Evolutionary conservation across 2,329 filamentous ascomycete genomes (phyloP).

Genomic region (Seiridium unicorne): DNA sequence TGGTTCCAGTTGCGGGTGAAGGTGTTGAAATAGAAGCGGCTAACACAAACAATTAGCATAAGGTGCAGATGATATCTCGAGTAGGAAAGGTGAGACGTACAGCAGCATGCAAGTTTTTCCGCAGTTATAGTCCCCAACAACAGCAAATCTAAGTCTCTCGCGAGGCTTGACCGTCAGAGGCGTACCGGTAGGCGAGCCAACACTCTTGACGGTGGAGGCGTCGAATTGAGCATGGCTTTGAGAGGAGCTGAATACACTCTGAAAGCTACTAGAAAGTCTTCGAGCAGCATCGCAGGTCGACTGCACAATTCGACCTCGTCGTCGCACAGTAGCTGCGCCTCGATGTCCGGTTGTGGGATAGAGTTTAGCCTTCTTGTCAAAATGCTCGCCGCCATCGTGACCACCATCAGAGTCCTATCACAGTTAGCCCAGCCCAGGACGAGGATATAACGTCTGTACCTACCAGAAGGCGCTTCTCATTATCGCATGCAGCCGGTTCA

Average conservation of each 20-base stretch:
- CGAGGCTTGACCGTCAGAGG: constrained; percentile 14
- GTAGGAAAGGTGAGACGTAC: constrained; percentile 13
- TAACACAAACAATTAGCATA: constrained; percentile 6
- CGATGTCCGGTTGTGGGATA: constrained; percentile 6
- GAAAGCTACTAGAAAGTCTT: constrained; percentile 18
- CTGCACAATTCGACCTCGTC: constrained; percentile 11
- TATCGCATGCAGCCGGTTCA: constrained; percentile 11
- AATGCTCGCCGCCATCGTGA: constrained; percentile 15
- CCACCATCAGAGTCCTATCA: constrained; percentile 12
- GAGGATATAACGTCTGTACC: background rate
- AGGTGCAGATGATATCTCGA: background rate
- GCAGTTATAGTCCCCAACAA: constrained; percentile 26
- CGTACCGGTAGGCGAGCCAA: constrained; percentile 13
- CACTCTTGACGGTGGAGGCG: constrained; percentile 9
- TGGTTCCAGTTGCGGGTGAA: constrained; percentile 21
- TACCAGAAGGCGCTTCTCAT: constrained; percentile 24
- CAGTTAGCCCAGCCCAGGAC: background rate
- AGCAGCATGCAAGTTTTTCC: constrained; percentile 29
- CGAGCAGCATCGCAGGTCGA: constrained; percentile 15
- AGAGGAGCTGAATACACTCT: constrained; percentile 13
- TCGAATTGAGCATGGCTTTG: background rate
- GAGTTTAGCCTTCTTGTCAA: constrained; percentile 19
- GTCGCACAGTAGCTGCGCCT: constrained; percentile 7
- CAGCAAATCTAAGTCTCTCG: constrained; percentile 26
- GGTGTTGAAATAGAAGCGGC: constrained; percentile 23